These are phyloP conservation scores for Aspergillus amoenus DNA, from an alignment of 2,329 filamentous ascomycete species.

Conservation along the genomic window DNA sequence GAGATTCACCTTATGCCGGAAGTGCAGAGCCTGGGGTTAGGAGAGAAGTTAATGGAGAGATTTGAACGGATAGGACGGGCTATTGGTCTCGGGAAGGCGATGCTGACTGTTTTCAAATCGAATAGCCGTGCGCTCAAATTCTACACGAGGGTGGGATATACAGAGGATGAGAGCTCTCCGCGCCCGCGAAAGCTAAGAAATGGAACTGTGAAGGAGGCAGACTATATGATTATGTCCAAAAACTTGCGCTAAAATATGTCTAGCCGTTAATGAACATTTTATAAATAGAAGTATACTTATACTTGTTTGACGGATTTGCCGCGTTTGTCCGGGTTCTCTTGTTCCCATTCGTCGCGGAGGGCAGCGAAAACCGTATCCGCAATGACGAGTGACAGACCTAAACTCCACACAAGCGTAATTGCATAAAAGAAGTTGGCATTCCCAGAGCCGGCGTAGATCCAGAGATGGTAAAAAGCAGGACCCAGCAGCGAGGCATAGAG, in stretches of 20 bases:
- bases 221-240: conserved; percentile 57
- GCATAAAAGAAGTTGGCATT: conserved; percentile 99
- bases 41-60: conserved; percentile 49
- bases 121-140: conserved; percentile 50
- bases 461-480: conserved; percentile 93
- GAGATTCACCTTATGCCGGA: conserved; percentile 56
- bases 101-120: conserved; percentile 60
- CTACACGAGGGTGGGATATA: conserved; percentile 54
- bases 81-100: conserved; percentile 53
- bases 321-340: conserved; percentile 83
- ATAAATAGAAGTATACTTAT: conserved; percentile 42
- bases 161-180: conserved; percentile 54
- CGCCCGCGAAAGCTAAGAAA: conserved; percentile 49
- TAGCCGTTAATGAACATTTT: background rate
- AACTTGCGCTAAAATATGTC: conserved; percentile 18
- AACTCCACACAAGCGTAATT: conserved; percentile 96
- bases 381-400: conserved; percentile 82
- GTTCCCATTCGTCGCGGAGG: conserved; percentile 89
- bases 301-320: conserved; percentile 87
- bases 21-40: conserved; percentile 52
- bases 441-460: conserved; percentile 96
- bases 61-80: conserved; percentile 49
- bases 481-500: conserved; percentile 87
- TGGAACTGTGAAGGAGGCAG: conserved; percentile 49
- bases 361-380: conserved; percentile 87